These are phyloP conservation scores for Coleophoma crateriformis DNA, from an alignment of 2,329 filamentous ascomycete genomes.

Conservation along the genomic window DNA sequence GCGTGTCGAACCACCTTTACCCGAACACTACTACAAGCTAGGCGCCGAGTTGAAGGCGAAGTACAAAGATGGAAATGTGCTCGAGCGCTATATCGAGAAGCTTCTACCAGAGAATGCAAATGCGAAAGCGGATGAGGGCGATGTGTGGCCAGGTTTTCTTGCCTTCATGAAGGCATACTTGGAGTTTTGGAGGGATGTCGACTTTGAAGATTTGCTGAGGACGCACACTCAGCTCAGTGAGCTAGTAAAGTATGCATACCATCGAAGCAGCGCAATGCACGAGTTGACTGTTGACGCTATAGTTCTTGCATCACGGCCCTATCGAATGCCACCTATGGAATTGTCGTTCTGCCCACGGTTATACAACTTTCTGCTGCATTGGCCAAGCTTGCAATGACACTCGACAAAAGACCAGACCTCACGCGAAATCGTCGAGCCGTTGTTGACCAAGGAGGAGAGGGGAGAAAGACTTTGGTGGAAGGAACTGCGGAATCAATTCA, in stretches of 20 bases:
- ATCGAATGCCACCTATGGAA: constrained; percentile 71
- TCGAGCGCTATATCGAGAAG: constrained; percentile 59
- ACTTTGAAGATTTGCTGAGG: constrained; percentile 67
- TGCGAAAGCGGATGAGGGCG: constrained; percentile 55
- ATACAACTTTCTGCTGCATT: constrained; percentile 77
- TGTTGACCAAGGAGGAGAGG: constrained; percentile 56
- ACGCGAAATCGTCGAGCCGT: constrained; percentile 54
- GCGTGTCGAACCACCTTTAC: constrained; percentile 66
- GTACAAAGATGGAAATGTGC: constrained; percentile 44
- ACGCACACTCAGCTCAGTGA: constrained; percentile 71
- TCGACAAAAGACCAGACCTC: constrained; percentile 76
- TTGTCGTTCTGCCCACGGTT: constrained; percentile 77
- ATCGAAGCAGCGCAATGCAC: neutral
- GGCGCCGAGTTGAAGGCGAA: constrained; percentile 57
- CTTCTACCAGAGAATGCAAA: constrained; percentile 61
- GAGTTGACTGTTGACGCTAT: constrained; percentile 4
- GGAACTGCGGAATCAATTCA: constrained; percentile 84
- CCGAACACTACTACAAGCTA: constrained; percentile 62
- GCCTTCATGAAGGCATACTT: constrained; percentile 79
- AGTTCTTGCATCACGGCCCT: constrained; percentile 82
- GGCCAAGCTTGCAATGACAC: constrained; percentile 74
- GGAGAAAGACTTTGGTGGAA: constrained; percentile 76
- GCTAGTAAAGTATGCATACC: constrained; percentile 58
- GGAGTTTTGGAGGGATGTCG: constrained; percentile 72
- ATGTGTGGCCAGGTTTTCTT: constrained; percentile 71